Percentiles rank a stretch among this genome's conserved stretches.
These are phyloP conservation scores for Agrocybe chaxingu DNA, from an alignment of 768 basidiomycete genomes.

Conservation along the genomic window DNA sequence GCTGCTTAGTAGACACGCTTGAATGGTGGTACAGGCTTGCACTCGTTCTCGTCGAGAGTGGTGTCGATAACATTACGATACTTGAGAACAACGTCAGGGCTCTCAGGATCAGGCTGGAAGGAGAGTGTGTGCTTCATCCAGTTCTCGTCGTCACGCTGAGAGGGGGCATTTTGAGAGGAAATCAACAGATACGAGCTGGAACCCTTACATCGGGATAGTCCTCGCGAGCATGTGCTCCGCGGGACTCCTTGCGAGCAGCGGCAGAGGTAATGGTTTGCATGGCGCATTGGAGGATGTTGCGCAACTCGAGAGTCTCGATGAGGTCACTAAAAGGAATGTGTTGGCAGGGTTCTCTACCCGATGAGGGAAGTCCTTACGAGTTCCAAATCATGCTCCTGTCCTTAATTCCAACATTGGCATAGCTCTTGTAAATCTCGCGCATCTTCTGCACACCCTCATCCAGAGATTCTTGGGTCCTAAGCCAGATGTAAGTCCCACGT, in stretches of 20 bases:
- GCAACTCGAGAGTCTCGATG: conserved; percentile 94
- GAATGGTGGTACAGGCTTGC: conserved; percentile 96
- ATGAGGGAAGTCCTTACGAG: conserved; percentile 57
- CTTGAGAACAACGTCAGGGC: conserved; percentile 82
- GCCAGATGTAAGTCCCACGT: not conserved
- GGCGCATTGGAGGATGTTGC: conserved; percentile 93
- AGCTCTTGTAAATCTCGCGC: conserved; percentile 82
- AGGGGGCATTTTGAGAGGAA: not conserved
- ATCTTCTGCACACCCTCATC: conserved; percentile 93
- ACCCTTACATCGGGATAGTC: conserved; percentile 85
- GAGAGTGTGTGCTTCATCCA: conserved; percentile 98
- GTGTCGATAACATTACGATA: conserved; percentile 84
- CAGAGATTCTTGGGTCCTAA: conserved; percentile 79
- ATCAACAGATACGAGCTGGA: not conserved
- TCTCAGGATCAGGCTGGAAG: conserved; percentile 77
- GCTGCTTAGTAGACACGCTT: conserved; percentile 82
- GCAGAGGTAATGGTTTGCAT: conserved; percentile 93
- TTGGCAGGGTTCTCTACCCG: conserved; percentile 1
- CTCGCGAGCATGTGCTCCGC: conserved; percentile 98
- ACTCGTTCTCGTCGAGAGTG: conserved; percentile 94
- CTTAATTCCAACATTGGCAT: conserved; percentile 90
- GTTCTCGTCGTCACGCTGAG: conserved; percentile 82
- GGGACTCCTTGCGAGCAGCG: conserved; percentile 93
- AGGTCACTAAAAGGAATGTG: conserved; percentile 64
- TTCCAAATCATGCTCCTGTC: conserved; percentile 99